phyloP scores from a whole-genome alignment of 495 filamentous ascomycete species.

The Daldinia vernicosa region DNA sequence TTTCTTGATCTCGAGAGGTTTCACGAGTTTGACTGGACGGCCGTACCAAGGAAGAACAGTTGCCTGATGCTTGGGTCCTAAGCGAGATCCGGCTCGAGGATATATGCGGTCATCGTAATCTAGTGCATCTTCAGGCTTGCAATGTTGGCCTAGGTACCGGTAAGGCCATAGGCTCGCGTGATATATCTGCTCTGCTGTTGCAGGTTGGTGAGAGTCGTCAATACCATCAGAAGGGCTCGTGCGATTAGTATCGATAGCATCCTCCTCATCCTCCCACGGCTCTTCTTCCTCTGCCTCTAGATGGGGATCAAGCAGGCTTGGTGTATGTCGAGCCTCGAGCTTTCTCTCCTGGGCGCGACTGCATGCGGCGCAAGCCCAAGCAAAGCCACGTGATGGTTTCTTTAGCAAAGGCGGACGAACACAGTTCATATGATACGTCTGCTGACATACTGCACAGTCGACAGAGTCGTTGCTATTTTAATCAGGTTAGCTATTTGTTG shows the following conservation, averaged over 20 bases:
- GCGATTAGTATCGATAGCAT: conserved; percentile 65
- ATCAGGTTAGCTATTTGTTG: conserved; percentile 3
- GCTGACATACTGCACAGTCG: conserved; percentile 92
- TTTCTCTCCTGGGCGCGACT: conserved; percentile 92
- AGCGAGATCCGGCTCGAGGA: conserved; percentile 89
- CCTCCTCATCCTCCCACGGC: conserved; percentile 79
- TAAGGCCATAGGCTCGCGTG: conserved; percentile 96
- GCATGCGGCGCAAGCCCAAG: conserved; percentile 96
- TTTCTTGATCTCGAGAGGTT: conserved; percentile 85
- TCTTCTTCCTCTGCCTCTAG: conserved; percentile 83
- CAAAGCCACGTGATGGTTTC: conserved; percentile 97
- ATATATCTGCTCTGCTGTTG: conserved; percentile 88
- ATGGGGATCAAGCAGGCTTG: conserved; percentile 62
- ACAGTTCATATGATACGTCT: conserved; percentile 99
- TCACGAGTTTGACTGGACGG: conserved; percentile 85
- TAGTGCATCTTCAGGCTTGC: conserved; percentile 92
- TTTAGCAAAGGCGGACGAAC: conserved; percentile 92
- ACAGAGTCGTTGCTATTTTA: conserved; percentile 83
- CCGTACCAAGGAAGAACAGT: conserved; percentile 85
- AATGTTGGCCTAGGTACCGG: conserved; percentile 94
- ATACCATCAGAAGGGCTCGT: conserved; percentile 67
- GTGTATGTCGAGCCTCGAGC: conserved; percentile 89
- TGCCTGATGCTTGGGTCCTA: conserved; percentile 93
- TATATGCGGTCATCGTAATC: conserved; percentile 99
- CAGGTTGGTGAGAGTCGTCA: conserved; percentile 68